Evolutionary conservation across 768 basidiomycete genomes (phyloP), one percentile per base, ranked within the genome.

Genomic region (Xerocomellus amylosporus): DNA sequence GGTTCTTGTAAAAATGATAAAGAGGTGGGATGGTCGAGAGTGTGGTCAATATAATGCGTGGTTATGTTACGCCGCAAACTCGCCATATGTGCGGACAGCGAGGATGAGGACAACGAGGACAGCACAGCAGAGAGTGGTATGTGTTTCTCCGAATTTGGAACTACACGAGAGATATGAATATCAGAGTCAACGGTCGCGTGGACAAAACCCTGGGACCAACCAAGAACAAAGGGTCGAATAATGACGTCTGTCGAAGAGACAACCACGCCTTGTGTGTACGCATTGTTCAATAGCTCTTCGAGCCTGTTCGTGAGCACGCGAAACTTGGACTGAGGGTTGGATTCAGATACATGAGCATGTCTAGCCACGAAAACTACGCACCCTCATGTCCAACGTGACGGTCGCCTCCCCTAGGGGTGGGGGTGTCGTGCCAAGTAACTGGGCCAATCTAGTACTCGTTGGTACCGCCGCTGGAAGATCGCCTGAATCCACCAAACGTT

Each of bases 211-310:
- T 73, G 72, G 71, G 42, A 66, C 74, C 26, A 38, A 75, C 80
- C 76, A 58, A 70, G 78, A n/a, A 87, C 77, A 26, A 75, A 74
- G 13, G 79, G 71, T 49, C 72, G 74, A 47, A 90, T 75, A 28
- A 71, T 68, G 28, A 90, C 60, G 55, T 78, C 76, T 15, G 74
- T 75, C 4, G 79, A 71, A 24, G 78, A 76, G 28, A 87, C 66
- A 3, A 75, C 63, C 24, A 91, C 68, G 62, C 85, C 78, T 61
- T 83, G 78, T 20, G 79, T 69, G 63, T 83, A 90, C 3, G 85
- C 86, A 44, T 88, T 83, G 58, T 77, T 80, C 22, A 93, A 75
- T 61, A 89, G 84, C 56, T 91, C 90, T 64, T 89, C 84, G 8
- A 82, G 70, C 36, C 80, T 80, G 51, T 86, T 82, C 62, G 77